phyloP scores from a whole-genome alignment of 1,284 basidiomycete genomes.

The Agaricales sp. region DNA sequence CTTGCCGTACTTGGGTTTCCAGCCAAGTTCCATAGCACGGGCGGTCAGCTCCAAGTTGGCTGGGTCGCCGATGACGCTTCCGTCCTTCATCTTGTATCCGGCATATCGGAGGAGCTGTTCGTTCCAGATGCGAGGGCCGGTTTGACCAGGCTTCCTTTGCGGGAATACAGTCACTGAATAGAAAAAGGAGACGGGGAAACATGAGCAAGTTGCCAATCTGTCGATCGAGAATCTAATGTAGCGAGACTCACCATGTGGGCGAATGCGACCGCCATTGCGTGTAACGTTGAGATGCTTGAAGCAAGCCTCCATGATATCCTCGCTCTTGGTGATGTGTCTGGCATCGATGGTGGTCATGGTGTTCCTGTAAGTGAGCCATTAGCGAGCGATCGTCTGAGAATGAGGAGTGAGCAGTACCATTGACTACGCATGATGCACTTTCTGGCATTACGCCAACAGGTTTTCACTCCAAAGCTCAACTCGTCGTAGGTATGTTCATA shows the following conservation, averaged over 20 bases:
- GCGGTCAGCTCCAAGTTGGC: not conserved
- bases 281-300: not conserved
- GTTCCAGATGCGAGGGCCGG: constrained; percentile 1
- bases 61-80: constrained; percentile 1
- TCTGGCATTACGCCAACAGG: not conserved
- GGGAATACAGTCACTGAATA: constrained; percentile 1
- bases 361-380: no score
- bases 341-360: constrained; percentile 1
- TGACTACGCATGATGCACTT: constrained; percentile 1
- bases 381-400: no score
- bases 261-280: not conserved
- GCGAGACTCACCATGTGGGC: not conserved
- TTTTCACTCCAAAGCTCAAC: not conserved
- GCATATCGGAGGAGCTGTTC: constrained; percentile 1
- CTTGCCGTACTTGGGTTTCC: constrained; percentile 2
- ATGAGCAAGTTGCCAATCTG: not conserved
- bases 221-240: not conserved
- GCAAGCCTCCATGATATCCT: not conserved
- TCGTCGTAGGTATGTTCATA: constrained; percentile 1
- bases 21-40: not conserved
- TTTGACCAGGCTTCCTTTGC: not conserved
- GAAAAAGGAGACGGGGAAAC: not conserved
- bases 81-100: constrained; percentile 1
- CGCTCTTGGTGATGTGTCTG: not conserved
- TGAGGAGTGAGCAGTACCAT: not conserved